Conservation (phyloP, 73 alveolate genomes). For the Paraurostyla sp. region DNA sequence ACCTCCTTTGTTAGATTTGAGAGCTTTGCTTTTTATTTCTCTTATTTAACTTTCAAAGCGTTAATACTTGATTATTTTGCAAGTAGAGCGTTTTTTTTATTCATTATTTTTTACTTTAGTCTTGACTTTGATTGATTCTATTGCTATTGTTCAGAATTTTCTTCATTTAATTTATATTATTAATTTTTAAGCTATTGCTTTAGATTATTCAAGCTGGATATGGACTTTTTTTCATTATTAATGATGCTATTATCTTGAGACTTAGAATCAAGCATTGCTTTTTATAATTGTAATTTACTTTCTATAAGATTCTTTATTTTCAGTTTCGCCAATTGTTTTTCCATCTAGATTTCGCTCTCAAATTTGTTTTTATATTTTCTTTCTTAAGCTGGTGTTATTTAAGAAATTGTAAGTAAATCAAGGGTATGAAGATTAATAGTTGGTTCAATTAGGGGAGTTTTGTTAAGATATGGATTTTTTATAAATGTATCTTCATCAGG, state of each 20-base stretch:
- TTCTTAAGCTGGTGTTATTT: not conserved
- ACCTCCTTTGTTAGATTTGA: conserved; percentile 6
- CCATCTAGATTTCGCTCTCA: not conserved
- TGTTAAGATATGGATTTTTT: conserved; percentile 28
- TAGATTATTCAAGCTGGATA: too few relatives aligned
- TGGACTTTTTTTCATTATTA: too few relatives aligned
- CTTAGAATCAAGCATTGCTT: not conserved
- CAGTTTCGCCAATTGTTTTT: not conserved
- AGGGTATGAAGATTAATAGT: not conserved
- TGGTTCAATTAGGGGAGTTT: not conserved
- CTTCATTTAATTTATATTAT: not conserved
- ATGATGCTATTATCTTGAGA: too few relatives aligned
- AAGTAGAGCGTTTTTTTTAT: not conserved
- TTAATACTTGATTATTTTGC: not conserved
- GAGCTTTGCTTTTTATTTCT: not conserved
- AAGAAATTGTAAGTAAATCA: not conserved
- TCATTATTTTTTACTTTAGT: not conserved
- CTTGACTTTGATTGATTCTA: not conserved
- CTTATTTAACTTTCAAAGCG: not conserved
- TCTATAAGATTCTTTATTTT: not conserved
- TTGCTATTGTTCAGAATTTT: not conserved
- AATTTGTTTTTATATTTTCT: not conserved
- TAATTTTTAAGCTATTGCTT: too few relatives aligned
- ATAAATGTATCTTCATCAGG: not conserved
- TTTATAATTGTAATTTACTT: not conserved